These are phyloP conservation scores for Elongisporangium undulatum DNA, from an alignment of 352 stramenopile species.

Conservation along the genomic window DNA sequence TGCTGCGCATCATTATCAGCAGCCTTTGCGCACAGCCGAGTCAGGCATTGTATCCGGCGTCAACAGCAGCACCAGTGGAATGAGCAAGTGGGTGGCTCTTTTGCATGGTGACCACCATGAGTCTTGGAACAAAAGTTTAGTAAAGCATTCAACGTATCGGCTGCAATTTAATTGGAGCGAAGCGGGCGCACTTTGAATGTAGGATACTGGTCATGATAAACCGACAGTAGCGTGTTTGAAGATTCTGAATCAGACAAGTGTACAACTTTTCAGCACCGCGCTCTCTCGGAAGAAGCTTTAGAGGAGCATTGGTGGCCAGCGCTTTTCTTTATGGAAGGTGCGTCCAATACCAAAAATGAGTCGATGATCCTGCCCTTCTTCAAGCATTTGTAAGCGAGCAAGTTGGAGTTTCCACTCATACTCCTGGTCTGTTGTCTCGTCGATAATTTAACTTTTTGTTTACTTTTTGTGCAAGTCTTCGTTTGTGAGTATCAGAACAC, in stretches of 20 bases:
- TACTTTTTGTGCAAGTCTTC: not conserved
- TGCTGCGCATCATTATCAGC: not conserved
- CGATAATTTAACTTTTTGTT: too few relatives aligned
- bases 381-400: too few relatives aligned
- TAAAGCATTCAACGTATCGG: not conserved
- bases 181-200: not conserved
- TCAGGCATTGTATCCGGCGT: not conserved
- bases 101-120: not conserved
- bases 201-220: not conserved
- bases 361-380: not conserved
- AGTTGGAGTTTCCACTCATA: too few relatives aligned
- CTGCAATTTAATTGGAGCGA: too few relatives aligned
- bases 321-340: not conserved
- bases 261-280: not conserved
- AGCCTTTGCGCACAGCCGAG: not conserved
- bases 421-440: too few relatives aligned
- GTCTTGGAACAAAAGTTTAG: too few relatives aligned
- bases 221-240: too few relatives aligned
- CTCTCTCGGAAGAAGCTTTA: not conserved
- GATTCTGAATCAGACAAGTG: not conserved
- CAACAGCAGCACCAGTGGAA: not conserved
- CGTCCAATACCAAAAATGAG: not conserved
- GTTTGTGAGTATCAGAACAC: too few relatives aligned
- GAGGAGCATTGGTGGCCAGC: too few relatives aligned
- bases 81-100: not conserved